Evolutionary conservation across 208 protist species (phyloP).

Genomic region (Leishmania turanica): DNA sequence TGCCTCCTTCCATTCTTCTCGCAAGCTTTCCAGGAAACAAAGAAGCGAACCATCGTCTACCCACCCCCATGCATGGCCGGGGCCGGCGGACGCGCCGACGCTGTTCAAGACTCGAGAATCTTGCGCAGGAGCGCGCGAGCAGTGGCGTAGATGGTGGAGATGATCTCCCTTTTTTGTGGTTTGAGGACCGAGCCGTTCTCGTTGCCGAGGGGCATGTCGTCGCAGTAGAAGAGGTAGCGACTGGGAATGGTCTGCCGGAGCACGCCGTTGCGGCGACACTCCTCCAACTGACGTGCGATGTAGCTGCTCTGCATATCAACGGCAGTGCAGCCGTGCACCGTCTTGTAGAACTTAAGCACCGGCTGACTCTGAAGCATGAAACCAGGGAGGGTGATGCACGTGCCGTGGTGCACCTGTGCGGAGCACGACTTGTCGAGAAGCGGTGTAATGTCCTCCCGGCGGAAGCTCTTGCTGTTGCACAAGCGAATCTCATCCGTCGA

Average conservation of each 20-base stretch:
- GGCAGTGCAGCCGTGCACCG: constrained; percentile 70
- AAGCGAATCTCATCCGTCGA: constrained; percentile 75
- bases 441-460: constrained; percentile 37
- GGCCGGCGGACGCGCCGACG: too few species aligned
- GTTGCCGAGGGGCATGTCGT: constrained; percentile 80
- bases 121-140: constrained; percentile 43
- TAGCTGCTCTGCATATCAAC: constrained; percentile 91
- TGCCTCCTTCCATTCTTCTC: too few species aligned
- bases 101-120: constrained; percentile 24
- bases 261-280: constrained; percentile 70
- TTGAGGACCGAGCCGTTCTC: constrained; percentile 49
- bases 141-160: constrained; percentile 71
- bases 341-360: constrained; percentile 82
- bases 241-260: constrained; percentile 46
- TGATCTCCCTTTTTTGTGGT: constrained; percentile 54
- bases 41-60: too few species aligned
- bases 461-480: constrained; percentile 58
- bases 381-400: constrained; percentile 73
- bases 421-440: constrained; percentile 50
- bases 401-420: constrained; percentile 43
- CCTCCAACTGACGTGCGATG: constrained; percentile 72
- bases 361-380: constrained; percentile 76
- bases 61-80: too few species aligned
- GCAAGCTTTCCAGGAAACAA: too few species aligned
- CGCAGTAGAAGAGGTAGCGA: constrained; percentile 82